phyloP scores from a whole-genome alignment of 2,329 filamentous ascomycete species.

The Coniochaeta pulveracea region DNA sequence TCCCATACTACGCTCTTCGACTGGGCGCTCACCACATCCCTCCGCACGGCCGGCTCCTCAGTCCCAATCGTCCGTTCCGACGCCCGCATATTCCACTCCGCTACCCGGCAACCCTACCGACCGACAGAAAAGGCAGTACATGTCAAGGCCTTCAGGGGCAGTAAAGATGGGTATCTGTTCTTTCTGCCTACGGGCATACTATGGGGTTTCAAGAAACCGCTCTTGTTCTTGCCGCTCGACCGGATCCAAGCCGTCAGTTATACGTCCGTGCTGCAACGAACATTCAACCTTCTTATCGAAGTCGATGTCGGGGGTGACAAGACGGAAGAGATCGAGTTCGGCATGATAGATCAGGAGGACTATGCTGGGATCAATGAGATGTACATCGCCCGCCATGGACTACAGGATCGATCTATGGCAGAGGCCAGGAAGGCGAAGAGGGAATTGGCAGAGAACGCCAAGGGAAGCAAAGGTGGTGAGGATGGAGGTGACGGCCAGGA shows the following conservation, averaged over 20 bases:
- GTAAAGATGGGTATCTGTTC: conserved; percentile 58
- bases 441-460: conserved; percentile 46
- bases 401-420: conserved; percentile 59
- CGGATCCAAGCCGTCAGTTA: conserved; percentile 54
- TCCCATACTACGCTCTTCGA: conserved; percentile 47
- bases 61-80: conserved; percentile 40
- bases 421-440: conserved; percentile 55
- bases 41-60: conserved; percentile 35
- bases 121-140: conserved; percentile 53
- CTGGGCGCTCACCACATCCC: conserved; percentile 44
- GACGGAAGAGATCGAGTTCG: conserved; percentile 54
- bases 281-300: conserved; percentile 57
- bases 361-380: conserved; percentile 49
- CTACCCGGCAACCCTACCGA: conserved; percentile 43
- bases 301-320: conserved; percentile 36
- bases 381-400: conserved; percentile 49
- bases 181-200: conserved; percentile 56
- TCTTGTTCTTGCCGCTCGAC: conserved; percentile 51
- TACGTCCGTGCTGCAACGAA: conserved; percentile 55
- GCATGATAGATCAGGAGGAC: conserved; percentile 60
- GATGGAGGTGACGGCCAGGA: conserved; percentile 25
- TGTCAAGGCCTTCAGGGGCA: conserved; percentile 54
- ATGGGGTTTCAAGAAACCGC: conserved; percentile 61
- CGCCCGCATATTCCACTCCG: conserved; percentile 44
- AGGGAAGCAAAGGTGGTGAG: conserved; percentile 22